Evolutionary conservation across 169 alveolate genomes (phyloP), one percentile per base, ranked within the genome.

Genomic region (Plasmodium vivax): DNA sequence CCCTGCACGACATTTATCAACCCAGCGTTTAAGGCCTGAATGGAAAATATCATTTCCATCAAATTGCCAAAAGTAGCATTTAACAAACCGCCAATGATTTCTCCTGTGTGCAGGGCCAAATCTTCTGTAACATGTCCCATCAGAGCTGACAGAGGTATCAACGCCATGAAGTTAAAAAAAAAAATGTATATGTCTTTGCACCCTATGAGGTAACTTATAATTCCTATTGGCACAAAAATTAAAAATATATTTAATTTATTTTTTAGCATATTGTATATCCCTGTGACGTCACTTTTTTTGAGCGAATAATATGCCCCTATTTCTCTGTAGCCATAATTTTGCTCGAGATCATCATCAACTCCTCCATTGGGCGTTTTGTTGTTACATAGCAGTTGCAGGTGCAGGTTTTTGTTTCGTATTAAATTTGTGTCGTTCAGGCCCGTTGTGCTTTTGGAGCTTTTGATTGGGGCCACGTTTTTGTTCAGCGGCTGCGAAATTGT

Each of bases 31-130:
- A 87, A 92, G 9, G 97, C 96, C 96, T 98, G 98, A 32, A 98
- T 96, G 34, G 98, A 94, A 84, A 98, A 92, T 73, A 98, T 98
- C 97, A 97, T 96, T 91, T 98, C 99, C 73, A 97, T 98, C 3
- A 98, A 98, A 93, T 98, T 98, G 45, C 99, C 99, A 88, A 97
- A 97, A 4, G 98, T 96, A 16, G 99, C 99, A 84, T 97, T 97
- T 88, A 97, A 80, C 82, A 97, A 96, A 2, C 99, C 99, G 12
- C 98, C 98, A 34, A 95, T 88, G 30, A 96, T 96, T 81, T 95
- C 98, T 90, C 98, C 98, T 27, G 98, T 96, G 92, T 97, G 98
- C 23, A 96, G 90, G 38, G 98, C 97, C 83, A 97, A 85, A 90
- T 97, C 98, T 93, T 97, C 98, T 6, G 98, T 97, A 79, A 97